These are phyloP conservation scores for Stagonosporopsis rhizophila DNA, from an alignment of 2,329 filamentous ascomycete genomes.

Conservation along the genomic window DNA sequence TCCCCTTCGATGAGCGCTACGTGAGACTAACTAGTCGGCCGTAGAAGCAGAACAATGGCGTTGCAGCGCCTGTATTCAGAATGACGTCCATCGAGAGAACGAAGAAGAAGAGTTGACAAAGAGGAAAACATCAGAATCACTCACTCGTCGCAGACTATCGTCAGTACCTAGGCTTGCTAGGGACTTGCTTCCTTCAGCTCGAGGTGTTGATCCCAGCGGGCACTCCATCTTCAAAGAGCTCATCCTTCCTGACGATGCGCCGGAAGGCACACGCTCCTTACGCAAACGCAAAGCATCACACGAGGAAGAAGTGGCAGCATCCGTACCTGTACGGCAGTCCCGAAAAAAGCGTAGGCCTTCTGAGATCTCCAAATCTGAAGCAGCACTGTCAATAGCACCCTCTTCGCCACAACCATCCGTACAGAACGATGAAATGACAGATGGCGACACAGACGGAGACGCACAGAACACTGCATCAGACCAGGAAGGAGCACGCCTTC, in stretches of 20 bases:
- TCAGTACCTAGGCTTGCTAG: slow-evolving; percentile 71
- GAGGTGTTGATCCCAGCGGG: slow-evolving; percentile 65
- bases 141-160: slow-evolving; percentile 59
- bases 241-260: slow-evolving; percentile 73
- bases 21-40: slow-evolving; percentile 22
- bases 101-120: slow-evolving; percentile 9
- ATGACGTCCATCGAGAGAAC: slow-evolving; percentile 45
- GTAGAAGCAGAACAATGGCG: slow-evolving; percentile 67
- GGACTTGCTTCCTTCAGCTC: slow-evolving; percentile 74
- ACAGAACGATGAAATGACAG: slow-evolving; percentile 39
- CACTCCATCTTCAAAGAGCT: slow-evolving; percentile 80
- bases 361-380: slow-evolving; percentile 44
- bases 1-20: slow-evolving; percentile 16
- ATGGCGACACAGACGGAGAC: slow-evolving; percentile 40
- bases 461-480: slow-evolving; percentile 40
- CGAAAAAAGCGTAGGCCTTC: slow-evolving; percentile 54
- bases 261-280: slow-evolving; percentile 78
- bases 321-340: slow-evolving; percentile 46
- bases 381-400: slow-evolving; percentile 34
- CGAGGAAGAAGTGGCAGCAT: slow-evolving; percentile 65
- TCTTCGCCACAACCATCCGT: slow-evolving; percentile 40
- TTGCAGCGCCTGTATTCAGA: slow-evolving; percentile 64
- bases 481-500: slow-evolving; percentile 37
- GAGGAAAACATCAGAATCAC: slow-evolving; percentile 34
- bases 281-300: slow-evolving; percentile 86